Percentiles rank a stretch among this genome's conserved stretches.
These are phyloP conservation scores for Globisporangium nagaii DNA, from an alignment of 352 stramenopile species.

Conservation along the genomic window DNA sequence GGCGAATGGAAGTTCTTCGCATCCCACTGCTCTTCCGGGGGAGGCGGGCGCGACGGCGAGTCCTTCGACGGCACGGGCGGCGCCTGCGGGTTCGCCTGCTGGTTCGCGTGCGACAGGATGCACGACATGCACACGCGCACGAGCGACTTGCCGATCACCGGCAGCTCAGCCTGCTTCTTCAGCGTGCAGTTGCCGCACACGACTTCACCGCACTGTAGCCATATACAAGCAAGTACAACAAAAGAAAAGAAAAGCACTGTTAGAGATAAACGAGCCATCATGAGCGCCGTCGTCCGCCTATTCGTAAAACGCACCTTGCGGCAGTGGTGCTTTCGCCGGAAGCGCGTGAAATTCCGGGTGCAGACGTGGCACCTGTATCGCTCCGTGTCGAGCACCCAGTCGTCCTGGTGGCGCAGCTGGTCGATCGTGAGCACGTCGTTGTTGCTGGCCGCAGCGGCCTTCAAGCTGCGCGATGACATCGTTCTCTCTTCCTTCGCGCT, in stretches of 20 bases:
- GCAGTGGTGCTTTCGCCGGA: slow-evolving; percentile 87
- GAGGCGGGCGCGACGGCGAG: slow-evolving; percentile 37
- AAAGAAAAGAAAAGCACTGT: not conserved
- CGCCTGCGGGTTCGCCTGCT: slow-evolving; percentile 67
- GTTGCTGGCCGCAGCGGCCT: slow-evolving; percentile 62
- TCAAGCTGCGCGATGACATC: slow-evolving; percentile 76
- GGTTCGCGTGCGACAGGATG: slow-evolving; percentile 81
- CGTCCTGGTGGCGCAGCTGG: slow-evolving; percentile 82
- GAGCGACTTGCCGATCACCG: slow-evolving; percentile 78
- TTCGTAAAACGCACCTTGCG: slow-evolving; percentile 47
- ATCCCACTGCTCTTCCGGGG: slow-evolving; percentile 57
- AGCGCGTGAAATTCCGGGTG: slow-evolving; percentile 85
- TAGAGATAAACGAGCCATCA: not conserved
- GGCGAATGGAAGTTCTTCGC: slow-evolving; percentile 81
- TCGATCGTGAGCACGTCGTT: slow-evolving; percentile 88
- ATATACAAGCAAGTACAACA: not conserved
- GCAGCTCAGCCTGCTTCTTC: slow-evolving; percentile 83
- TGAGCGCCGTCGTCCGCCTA: not conserved
- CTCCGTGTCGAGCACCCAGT: slow-evolving; percentile 87
- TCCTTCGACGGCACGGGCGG: slow-evolving; percentile 31
- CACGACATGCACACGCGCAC: slow-evolving; percentile 88
- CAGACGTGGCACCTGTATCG: slow-evolving; percentile 86
- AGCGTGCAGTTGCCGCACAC: slow-evolving; percentile 85
- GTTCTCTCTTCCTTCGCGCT: not conserved
- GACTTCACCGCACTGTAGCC: slow-evolving; percentile 72